A percentile compares a stretch with the other conserved stretches of the same genome.
phyloP scores from a whole-genome alignment of 768 basidiomycete species.

The Tremella yokohamensis region DNA sequence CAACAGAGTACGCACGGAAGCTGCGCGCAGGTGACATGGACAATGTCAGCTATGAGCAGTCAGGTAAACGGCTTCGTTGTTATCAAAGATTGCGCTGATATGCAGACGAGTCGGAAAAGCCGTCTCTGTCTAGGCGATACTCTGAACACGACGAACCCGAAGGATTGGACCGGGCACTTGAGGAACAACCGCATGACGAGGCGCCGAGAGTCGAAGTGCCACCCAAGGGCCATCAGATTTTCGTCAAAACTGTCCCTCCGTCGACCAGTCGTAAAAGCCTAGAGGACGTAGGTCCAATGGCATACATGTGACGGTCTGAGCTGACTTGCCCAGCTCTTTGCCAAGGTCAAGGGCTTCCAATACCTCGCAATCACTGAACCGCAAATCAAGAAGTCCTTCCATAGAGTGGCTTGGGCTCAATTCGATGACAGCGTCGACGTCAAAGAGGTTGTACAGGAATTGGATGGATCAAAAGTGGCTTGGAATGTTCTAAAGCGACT shows the following conservation, averaged over 20 bases:
- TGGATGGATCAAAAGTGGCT: slow-evolving; percentile 78
- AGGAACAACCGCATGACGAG: slow-evolving; percentile 28
- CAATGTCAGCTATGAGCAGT: slow-evolving; percentile 34
- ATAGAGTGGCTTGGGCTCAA: slow-evolving; percentile 89
- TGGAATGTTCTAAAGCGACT: not conserved
- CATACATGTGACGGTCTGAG: not conserved
- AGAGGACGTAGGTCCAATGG: slow-evolving; percentile 65
- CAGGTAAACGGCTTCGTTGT: not conserved
- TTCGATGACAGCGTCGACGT: slow-evolving; percentile 84
- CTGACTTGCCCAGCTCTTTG: slow-evolving; percentile 61
- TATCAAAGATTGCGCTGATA: not conserved
- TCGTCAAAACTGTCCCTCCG: slow-evolving; percentile 92
- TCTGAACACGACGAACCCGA: slow-evolving; percentile 38
- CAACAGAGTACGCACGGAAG: slow-evolving; percentile 70
- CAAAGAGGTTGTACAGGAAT: slow-evolving; percentile 63
- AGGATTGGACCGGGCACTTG: slow-evolving; percentile 33
- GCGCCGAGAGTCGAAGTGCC: slow-evolving; percentile 33
- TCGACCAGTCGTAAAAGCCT: slow-evolving; percentile 84
- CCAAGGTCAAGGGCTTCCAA: slow-evolving; percentile 72
- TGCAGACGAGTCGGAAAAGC: slow-evolving; percentile 72
- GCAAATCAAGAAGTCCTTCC: slow-evolving; percentile 84
- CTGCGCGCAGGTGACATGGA: slow-evolving; percentile 83
- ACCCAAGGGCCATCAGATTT: slow-evolving; percentile 59
- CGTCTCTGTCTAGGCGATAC: slow-evolving; percentile 9
- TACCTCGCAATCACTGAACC: slow-evolving; percentile 91